Conservation (phyloP, 2,329 filamentous ascomycete species). For the Aspergillus pseudoviridinutans region DNA sequence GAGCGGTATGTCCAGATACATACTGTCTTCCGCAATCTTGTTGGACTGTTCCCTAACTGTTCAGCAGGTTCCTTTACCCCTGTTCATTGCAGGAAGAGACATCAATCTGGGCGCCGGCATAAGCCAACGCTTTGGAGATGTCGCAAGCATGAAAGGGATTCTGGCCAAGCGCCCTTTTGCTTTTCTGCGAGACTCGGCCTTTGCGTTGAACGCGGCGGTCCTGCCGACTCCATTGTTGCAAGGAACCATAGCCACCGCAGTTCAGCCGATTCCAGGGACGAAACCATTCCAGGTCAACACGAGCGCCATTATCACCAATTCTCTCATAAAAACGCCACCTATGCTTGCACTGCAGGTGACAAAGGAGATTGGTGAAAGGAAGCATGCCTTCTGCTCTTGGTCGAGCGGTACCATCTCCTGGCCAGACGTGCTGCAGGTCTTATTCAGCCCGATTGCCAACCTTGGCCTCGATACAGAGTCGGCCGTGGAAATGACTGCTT, state of each 20-base stretch:
- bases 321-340: constrained; percentile 25
- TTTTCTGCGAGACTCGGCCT: constrained; percentile 28
- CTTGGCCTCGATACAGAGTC: constrained; percentile 21
- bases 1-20: constrained; percentile 20
- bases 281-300: constrained; percentile 31
- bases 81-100: constrained; percentile 22
- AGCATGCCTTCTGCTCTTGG: constrained; percentile 33
- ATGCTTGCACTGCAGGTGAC: constrained; percentile 28
- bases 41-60: neutral
- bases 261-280: constrained; percentile 29
- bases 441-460: constrained; percentile 21
- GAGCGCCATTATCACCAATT: constrained; percentile 26
- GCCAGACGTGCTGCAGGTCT: constrained; percentile 24
- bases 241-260: constrained; percentile 25
- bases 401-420: constrained; percentile 35
- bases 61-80: constrained; percentile 28
- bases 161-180: constrained; percentile 27
- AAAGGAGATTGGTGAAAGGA: constrained; percentile 28
- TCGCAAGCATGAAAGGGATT: constrained; percentile 25
- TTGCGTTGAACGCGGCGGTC: constrained; percentile 24
- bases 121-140: constrained; percentile 25
- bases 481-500: constrained; percentile 9
- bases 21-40: neutral
- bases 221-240: constrained; percentile 30
- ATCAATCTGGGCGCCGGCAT: constrained; percentile 32